Percentiles rank a stretch among this genome's conserved stretches.
phyloP scores from a whole-genome alignment of 129 eudicot genomes.

The Saussurea involucrata region DNA sequence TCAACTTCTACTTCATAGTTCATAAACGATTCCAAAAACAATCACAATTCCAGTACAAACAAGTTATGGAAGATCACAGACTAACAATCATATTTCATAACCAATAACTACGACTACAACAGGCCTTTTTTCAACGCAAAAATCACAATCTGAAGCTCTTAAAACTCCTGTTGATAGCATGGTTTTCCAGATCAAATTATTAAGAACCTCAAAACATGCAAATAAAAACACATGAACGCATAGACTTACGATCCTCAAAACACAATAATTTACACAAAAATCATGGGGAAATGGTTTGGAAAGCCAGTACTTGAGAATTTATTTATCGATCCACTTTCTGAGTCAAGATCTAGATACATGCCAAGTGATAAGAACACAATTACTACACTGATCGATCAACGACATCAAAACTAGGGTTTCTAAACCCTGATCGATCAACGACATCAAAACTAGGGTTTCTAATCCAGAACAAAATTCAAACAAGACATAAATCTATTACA shows the following conservation, averaged over 20 bases:
- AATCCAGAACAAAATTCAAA: not conserved
- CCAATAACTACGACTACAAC: not conserved
- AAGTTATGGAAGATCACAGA: not conserved
- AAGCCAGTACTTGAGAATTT: not conserved
- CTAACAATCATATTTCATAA: not conserved
- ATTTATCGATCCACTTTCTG: not conserved
- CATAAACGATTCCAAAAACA: not conserved
- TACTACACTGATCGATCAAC: not conserved
- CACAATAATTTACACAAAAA: not conserved
- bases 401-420: not conserved
- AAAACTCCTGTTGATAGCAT: not conserved
- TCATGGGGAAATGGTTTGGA: not conserved
- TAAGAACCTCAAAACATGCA: not conserved
- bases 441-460: not conserved
- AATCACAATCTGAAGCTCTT: not conserved
- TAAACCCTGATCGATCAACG: not conserved
- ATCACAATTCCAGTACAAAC: not conserved
- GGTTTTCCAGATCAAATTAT: not conserved
- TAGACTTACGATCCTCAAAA: not conserved
- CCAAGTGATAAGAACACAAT: not conserved
- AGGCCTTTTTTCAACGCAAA: not conserved
- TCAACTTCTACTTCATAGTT: not conserved
- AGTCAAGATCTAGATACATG: not conserved
- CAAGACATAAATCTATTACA: not conserved
- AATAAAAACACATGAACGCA: not conserved